Evolutionary conservation across 805 yeast genomes (phyloP), one percentile per base, ranked within the genome.

Genomic region (Monosporozyma aquatica): DNA sequence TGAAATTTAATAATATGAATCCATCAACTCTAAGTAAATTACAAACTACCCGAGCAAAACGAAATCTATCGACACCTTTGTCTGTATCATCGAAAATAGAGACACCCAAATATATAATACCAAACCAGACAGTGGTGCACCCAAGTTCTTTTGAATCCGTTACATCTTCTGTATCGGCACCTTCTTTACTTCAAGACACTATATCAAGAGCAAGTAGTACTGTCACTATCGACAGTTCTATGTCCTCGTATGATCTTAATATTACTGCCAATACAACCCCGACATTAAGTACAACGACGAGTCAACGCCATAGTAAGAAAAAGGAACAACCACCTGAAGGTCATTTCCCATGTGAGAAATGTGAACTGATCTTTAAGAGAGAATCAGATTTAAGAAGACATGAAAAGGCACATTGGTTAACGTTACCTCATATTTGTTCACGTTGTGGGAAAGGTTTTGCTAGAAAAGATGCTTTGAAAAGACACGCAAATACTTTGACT

Each of bases 371-470:
- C 27, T 83, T 83, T 58, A 69, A 82, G 41, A 66, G 92, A 29
- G 73, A 82, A 1, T 72, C 80, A 2, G 90, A 82, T 60, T 67
- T 82, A 50, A 78, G 79, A 56, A 69, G 90, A 43, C 92, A 82
- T 55, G 84, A 79, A 52, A 78, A 82, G 54, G 85, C 81, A 34
- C 94, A 83, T 61, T 62, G 80, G 37, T 55, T 78, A 20, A 75
- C 80, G 2, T 74, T 85, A 7, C 89, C 90, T 1, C 80, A 84
- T 54, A 76, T 82, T 37, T 83, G 94, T 61, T 76, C 80, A 5
- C 63, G 69, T 14, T 83, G 94, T 65, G 86, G 85, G 28, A 83
- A 83, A 55, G 89, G 92, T 0, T 83, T 83, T 69, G 90, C 92
- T 2, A 66, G 94, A 38, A 82, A 81, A 53, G 94, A 83, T 62